A percentile compares a stretch with the other conserved stretches of the same genome.
phyloP scores from a whole-genome alignment of 257 asterid genomes.

The Forsythia viridissima region DNA sequence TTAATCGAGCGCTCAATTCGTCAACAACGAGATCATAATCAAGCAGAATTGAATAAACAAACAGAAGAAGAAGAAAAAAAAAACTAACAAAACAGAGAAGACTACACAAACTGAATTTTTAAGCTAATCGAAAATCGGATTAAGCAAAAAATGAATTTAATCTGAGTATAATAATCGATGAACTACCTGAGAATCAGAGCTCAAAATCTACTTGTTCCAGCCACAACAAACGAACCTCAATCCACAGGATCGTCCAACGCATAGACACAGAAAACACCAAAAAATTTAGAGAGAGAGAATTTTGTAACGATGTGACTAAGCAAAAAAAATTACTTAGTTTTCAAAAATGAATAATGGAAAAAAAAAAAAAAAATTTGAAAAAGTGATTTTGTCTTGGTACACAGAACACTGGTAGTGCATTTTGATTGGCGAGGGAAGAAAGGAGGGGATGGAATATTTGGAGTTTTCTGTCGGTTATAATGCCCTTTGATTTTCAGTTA shows the following conservation, averaged over 20 bases:
- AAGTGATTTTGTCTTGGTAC: constrained; percentile 31
- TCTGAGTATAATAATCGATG: background rate
- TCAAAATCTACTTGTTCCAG: background rate
- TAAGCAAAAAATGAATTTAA: background rate
- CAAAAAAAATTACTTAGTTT: background rate
- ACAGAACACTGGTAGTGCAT: constrained; percentile 14
- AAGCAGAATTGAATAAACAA: background rate
- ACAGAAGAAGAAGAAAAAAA: background rate
- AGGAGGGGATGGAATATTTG: constrained; percentile 29
- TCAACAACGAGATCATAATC: constrained; percentile 11
- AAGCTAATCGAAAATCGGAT: background rate
- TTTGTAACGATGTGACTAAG: background rate
- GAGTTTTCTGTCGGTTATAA: constrained; percentile 3
- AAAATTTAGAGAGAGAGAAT: constrained; percentile 18
- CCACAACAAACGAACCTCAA: background rate
- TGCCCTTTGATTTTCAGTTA: constrained; percentile 17
- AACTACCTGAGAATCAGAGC: constrained; percentile 33
- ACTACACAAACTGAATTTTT: background rate
- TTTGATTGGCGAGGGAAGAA: background rate
- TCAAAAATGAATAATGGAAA: constrained; percentile 2
- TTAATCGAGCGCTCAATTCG: background rate
- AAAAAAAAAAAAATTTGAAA: constrained; percentile 1
- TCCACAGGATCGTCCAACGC: background rate
- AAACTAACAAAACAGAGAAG: background rate
- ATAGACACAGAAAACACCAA: constrained; percentile 12